Base-by-base conservation (phyloP, 2,329 filamentous ascomycete species). In the Diaporthe sp. region DNA sequence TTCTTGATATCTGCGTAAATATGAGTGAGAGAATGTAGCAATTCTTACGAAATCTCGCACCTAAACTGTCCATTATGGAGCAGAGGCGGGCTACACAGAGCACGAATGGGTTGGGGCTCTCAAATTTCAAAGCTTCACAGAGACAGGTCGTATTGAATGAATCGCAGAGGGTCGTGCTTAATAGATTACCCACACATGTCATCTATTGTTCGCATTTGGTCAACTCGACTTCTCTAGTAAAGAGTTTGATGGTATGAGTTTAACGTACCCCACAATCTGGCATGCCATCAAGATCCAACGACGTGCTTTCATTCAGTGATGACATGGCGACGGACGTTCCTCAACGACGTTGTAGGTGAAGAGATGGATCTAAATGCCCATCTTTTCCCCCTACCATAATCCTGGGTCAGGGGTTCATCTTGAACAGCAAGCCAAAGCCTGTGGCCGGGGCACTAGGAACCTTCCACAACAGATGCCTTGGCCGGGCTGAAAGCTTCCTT, bases 251-350 rank as follows among this genome's bases (percentile, higher is more conserved):
- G 32, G 4, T 44, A 25, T 27, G 4, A 5, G 15, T 12, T n/a
- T 35, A 22, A 72, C 70, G 9, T 39, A 68, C 63, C 19, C 70
- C 70, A 12, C 70, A 72, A 6, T 55, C 27, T 17, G 70, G 70
- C 44, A 72, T 4, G 3, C 35, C 30, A 58, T 35, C 9, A 6
- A 72, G 30, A n/a, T 72, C 17, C 32, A 68, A 22, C 22, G 32
- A 35, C 47, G 25, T 53, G 5, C 9, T 63, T 3, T 6, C 39
- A 10, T 44, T 19, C 7, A 27, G 13, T 51, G n/a, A 13, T 50
- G 32, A 4, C 39, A 65, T 30, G 12, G 5, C 59, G 39, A 47
- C 27, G 4, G 17, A 27, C 39, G 39, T 65, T 12, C n/a, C 59
- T 47, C 59, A 32, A 47, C 10, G 39, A 47, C 27, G 39, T 32